phyloP scores from a whole-genome alignment of 345 rosid species.

The Populus alba region DNA sequence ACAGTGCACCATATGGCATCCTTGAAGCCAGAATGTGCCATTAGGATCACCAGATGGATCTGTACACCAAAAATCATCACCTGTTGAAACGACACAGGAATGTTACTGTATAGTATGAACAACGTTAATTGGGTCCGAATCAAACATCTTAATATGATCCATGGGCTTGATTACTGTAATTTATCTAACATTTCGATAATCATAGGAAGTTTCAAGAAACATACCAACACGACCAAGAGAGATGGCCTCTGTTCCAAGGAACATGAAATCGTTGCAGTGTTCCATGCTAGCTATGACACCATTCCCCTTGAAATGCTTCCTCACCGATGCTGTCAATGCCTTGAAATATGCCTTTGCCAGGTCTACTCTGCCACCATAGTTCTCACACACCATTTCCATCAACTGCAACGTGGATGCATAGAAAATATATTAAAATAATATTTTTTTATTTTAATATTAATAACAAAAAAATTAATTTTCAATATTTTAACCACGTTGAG shows the following conservation, averaged over 20 bases:
- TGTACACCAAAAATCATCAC: constrained; percentile 98
- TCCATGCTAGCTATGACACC: constrained; percentile 98
- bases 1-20: constrained; percentile 98
- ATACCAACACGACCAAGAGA: constrained; percentile 96
- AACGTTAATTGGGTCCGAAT: too few species aligned
- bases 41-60: constrained; percentile 97
- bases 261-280: constrained; percentile 97
- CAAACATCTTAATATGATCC: too few species aligned
- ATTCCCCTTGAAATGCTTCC: constrained; percentile 82
- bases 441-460: too few species aligned
- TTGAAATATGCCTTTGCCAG: constrained; percentile 78
- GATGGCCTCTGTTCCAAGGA: constrained; percentile 92
- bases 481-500: too few species aligned
- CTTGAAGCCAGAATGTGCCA: constrained; percentile 96
- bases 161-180: constrained; percentile 5
- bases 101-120: background rate
- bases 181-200: background rate
- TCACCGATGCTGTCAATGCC: constrained; percentile 74
- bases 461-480: too few species aligned
- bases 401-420: constrained; percentile 29
- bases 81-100: constrained; percentile 26
- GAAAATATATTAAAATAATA: too few species aligned
- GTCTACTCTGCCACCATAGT: constrained; percentile 91
- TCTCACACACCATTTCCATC: constrained; percentile 82
- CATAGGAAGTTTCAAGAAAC: constrained; percentile 7